Base-by-base conservation (phyloP, 2,329 filamentous ascomycete genomes). In the Exophiala lecanii-corni region DNA sequence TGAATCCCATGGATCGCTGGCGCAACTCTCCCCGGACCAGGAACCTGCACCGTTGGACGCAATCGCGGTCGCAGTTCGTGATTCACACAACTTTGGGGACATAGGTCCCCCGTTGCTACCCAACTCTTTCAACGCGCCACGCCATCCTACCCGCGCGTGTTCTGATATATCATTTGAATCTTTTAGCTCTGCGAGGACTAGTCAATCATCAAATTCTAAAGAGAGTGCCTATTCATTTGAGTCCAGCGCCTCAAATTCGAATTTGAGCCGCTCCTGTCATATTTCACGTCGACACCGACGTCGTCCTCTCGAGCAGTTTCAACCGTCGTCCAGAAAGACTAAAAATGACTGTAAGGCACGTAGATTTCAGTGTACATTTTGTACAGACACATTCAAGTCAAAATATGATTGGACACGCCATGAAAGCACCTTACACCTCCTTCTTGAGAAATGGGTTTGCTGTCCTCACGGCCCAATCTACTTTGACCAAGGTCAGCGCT, bases 331-430 rank as follows among this genome's bases (percentile, higher is more conserved):
- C 9, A 28, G 25, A 28, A 28, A 28, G 9, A 28, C 25, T 28
- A 9, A 28, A n/a, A 28, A 28, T 28, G 25, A 28, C 25, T 28
- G n/a, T 28, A 36, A 36, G 18, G 33, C 33, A 18, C 34, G 18
- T 19, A 37, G 18, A 4, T 39, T 26, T 17, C 69, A 74, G 43
- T 74, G 71, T 53, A 74, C 71, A 1, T 74, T 74, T 51, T 74
- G 71, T 47, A 62, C 61, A 3, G 64, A 69, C 36, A 66, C 64
- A 0, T 74, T 74, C 57, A 65, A 64, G 31, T 70, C 67, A 30
- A 72, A 73, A 45, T 69, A 71, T 42, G 71, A 74, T 49, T 74
- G 71, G 71, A 61, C 63, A 2, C 61, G 72, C 5, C 72, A 75
- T 46, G 72, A 75, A 49, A 73, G 70, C 44, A 70, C 68, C 13